Base-by-base conservation (phyloP, 192 early-diverging fungal genomes). In the Gryganskiella cystojenkinii region DNA sequence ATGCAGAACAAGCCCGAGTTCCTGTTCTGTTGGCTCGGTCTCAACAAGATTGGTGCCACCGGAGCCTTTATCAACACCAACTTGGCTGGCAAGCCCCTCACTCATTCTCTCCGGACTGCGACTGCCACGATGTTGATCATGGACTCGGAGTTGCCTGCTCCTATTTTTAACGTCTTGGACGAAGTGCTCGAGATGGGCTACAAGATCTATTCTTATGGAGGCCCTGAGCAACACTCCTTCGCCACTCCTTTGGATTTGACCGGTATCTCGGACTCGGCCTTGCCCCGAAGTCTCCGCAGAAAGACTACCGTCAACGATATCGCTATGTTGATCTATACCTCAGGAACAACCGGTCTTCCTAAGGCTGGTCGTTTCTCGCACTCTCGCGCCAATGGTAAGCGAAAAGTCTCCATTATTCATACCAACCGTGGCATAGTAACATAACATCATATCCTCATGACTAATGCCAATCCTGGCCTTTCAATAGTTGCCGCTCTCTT, bases 11-110 rank as follows among this genome's bases (percentile, higher is more conserved):
- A 80, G 27, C 85, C 88, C 17, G 84, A 85, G 37, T 90, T 91
- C 58, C 66, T 90, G 60, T 74, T 87, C 43, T 50, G 64, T 9
- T 83, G 82, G 66, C 71, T 92, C 24, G 91, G 82, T 6, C 57
- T 88, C 27, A 71, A 64, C 28, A 91, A 90, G 67, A 83, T 92
- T 46, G 91, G 90, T 19, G 84, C 79, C 9, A 70, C 75, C 2
- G 79, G 82, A 25, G 87, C 90, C 15, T 80, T 91, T n/a, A 84
- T 92, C 72, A 92, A 92, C 81, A 87, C 80, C 28, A 87, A 89
- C 55, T 64, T 90, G 34, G 43, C 63, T 8, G 84, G 82, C 13
- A 74, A 71, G 24, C 67, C 84, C 15, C 55, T 87, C 24, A 66
- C 68, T 7, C 84, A 87, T 56, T 82, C 79, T 37, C 58, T 87